Base-by-base conservation (phyloP, 1,284 basidiomycete species). In the Rhizoctonia solani region DNA sequence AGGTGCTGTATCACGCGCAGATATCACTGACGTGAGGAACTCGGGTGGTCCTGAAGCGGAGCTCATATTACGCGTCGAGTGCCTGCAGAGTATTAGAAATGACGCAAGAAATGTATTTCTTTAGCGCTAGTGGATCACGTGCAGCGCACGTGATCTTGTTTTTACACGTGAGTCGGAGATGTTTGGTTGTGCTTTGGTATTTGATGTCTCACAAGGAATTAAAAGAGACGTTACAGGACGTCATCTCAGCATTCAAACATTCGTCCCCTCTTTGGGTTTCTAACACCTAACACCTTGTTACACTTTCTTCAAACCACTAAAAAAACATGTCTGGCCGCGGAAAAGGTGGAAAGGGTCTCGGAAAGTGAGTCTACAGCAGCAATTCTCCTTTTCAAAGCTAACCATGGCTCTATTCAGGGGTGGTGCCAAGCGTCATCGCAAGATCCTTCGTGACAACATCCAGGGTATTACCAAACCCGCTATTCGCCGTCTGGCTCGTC, bases 391-490 rank as follows among this genome's bases (percentile, higher is more conserved):
- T 9, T 44, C 21, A 29, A 41, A 29, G 47, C 53, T 55, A 47
- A 55, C 54, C 34, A 21, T 16, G 11, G n/a, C n/a, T n/a, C n/a
- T 47, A 8, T 34, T 3, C 47, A 69, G 61, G 86, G 90, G 90
- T 77, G 90, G 89, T 78, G 91, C 90, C 73, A 93, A 93, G 86
- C 88, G 90, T 81, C 89, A 92, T 82, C 87, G 90, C 77, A 91
- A 91, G 81, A 89, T 92, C 79, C 83, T 92, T 75, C 86, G 87
- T 75, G 92, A 94, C 80, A 93, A 93, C 87, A 93, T 93, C 77
- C 90, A 92, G 82, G 90, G 86, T 82, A 93, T 93, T 77, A 93
- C 90, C 74, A 94, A 93, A 83, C 91, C 90, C 73, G 92, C 92
- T 73, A 94, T 95, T 78, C 90, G 93, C 76, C 91, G 93, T 83